phyloP scores from a whole-genome alignment of 2,329 filamentous ascomycete species.

The Cercospora sp. region DNA sequence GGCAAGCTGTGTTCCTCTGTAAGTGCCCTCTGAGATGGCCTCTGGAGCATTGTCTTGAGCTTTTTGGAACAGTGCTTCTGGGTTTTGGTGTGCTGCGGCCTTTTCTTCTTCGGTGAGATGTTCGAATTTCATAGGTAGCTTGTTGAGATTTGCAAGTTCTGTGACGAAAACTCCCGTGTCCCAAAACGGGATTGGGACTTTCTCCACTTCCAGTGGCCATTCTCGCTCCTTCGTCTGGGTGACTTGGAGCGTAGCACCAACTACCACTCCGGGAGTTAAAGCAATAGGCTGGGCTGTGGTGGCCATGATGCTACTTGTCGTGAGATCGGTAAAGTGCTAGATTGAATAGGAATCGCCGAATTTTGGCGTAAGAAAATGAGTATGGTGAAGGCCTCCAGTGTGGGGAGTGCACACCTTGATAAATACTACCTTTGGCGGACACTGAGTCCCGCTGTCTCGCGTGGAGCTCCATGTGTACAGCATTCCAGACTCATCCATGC shows the following conservation, averaged over 20 bases:
- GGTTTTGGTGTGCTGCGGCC: constrained; percentile 21
- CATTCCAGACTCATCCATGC: neutral
- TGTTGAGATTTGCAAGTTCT: constrained; percentile 19
- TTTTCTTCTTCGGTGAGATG: constrained; percentile 18
- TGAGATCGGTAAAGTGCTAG: neutral
- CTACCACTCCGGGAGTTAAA: constrained; percentile 8
- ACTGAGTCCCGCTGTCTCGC: neutral
- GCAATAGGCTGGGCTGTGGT: neutral
- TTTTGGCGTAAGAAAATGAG: neutral
- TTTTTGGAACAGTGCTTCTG: constrained; percentile 20
- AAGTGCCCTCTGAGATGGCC: constrained; percentile 23
- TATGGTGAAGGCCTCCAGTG: neutral
- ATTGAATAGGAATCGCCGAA: neutral
- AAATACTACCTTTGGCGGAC: neutral
- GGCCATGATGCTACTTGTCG: neutral
- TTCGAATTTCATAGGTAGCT: constrained; percentile 17
- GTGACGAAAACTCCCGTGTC: constrained; percentile 27
- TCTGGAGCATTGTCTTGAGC: constrained; percentile 19
- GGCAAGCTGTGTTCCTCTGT: constrained; percentile 26
- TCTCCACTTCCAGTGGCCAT: constrained; percentile 21
- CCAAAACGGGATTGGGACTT: constrained; percentile 21
- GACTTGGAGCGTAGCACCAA: constrained; percentile 9
- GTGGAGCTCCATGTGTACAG: neutral
- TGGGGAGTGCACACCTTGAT: neutral
- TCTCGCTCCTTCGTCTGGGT: constrained; percentile 10